Base-by-base conservation (phyloP, 2,329 filamentous ascomycete genomes). In the Xylaria sp. region DNA sequence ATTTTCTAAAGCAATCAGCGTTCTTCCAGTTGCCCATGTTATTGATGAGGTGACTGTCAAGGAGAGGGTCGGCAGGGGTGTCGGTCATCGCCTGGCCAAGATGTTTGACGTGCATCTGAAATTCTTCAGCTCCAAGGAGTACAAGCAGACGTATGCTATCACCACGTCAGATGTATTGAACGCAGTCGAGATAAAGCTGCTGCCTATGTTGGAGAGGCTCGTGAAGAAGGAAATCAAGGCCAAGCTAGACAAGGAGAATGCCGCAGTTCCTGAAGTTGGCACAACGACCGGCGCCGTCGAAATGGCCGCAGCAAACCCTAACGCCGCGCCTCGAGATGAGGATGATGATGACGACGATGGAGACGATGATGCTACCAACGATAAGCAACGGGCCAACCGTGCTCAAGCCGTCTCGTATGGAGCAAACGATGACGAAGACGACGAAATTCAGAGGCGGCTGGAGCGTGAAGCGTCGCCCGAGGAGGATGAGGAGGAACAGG, bases 1-100 rank as follows among this genome's bases (percentile, higher is more conserved):
- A 57, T 98, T 99, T 77, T 92, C 94, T 57, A 99, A 99, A 83
- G 92, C 90, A 31, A 97, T 98, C 77, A 97, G 93, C 77, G 90
- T 92, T 70, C 86, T 98, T 53, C 93, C 92, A 4, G 85, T 99
- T 51, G 90, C 93, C 0, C 91, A 97, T 74, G 89, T 99, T 42
- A 82, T 97, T 36, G 93, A 98, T 77, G 90, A 90, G 71, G 91
- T 93, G 15, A 89, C 86, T 1, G 92, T 98, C 26, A 90, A 89
- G 62, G 97, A 99, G 81, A 89, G 87, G 33, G 88, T 95, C 61
- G 93, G 93, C 13, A 87, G 88, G 67, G 93, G 93, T 48, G 81
- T 88, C 38, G 88, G 88, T 4, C 87, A 90, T 76, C 82, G 86
- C 0, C 87, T 93, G 74, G 93, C 93, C 62, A 97, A 97, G 83